These are phyloP conservation scores for Rhytidiadelphus loreus DNA, from an alignment of 225 moss, liverwort and hornwort genomes.

Conservation along the genomic window DNA sequence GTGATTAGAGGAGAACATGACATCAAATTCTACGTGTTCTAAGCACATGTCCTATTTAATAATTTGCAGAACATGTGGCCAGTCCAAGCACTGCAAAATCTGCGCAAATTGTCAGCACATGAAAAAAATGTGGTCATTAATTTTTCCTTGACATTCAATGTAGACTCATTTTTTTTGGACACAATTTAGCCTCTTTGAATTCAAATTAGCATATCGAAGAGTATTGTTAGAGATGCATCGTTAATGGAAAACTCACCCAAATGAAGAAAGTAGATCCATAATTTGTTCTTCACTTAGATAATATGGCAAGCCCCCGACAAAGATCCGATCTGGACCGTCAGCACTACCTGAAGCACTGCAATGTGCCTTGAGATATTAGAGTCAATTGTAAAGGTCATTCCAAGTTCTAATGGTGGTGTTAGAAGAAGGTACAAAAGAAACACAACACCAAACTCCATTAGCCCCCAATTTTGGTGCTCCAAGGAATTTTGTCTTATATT, in stretches of 20 bases:
- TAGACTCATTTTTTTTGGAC: background rate
- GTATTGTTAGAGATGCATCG: background rate
- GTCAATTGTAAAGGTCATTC: too few relatives aligned
- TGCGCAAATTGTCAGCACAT: constrained; percentile 16
- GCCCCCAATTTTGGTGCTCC: too few relatives aligned
- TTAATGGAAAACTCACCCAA: constrained; percentile 53
- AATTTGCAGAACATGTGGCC: background rate
- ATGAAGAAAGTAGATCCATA: constrained; percentile 89
- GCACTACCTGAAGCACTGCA: constrained; percentile 76
- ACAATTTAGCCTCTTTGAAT: background rate
- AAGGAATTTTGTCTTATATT: too few relatives aligned
- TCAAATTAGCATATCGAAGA: background rate
- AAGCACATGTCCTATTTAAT: background rate
- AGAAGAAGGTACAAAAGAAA: too few relatives aligned
- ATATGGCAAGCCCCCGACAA: constrained; percentile 88
- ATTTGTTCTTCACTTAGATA: constrained; percentile 94
- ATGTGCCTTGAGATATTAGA: background rate
- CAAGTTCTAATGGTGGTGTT: too few relatives aligned
- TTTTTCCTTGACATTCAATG: background rate
- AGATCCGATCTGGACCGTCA: constrained; percentile 91
- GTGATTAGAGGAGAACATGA: constrained; percentile 4
- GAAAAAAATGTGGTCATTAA: background rate
- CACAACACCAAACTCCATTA: too few relatives aligned
- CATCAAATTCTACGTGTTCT: constrained; percentile 8
- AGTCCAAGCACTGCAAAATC: constrained; percentile 5